Evolutionary conservation across 371 early-diverging fungal species (phyloP).

Genomic region (Quaeritorhiza haematococci): DNA sequence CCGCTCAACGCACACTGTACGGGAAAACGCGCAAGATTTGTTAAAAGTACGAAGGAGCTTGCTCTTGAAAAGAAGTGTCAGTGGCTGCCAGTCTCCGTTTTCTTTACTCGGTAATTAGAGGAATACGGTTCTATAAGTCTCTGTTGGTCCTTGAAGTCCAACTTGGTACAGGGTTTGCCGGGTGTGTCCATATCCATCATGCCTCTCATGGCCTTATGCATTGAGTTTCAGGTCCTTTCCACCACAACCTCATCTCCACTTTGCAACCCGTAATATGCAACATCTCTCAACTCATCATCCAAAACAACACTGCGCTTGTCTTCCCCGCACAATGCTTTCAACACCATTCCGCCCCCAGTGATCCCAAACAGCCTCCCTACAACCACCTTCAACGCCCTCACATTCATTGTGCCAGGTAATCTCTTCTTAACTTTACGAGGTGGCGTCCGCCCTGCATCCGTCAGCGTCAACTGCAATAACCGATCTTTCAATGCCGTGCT

Average conservation of each 20-base stretch:
- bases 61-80: too few relatives aligned
- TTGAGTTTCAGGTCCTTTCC: too few relatives aligned
- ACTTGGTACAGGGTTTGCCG: too few relatives aligned
- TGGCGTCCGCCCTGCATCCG: slow-evolving; percentile 3
- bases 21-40: too few relatives aligned
- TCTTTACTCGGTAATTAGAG: too few relatives aligned
- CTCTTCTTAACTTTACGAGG: slow-evolving; percentile 38
- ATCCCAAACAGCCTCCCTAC: slow-evolving; percentile 32
- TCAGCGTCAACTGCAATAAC: slow-evolving; percentile 39
- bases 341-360: slow-evolving; percentile 1
- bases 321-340: slow-evolving; percentile 1
- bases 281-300: slow-evolving; percentile 37
- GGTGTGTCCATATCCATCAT: too few relatives aligned
- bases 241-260: slow-evolving; percentile 11
- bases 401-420: slow-evolving; percentile 47
- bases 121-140: too few relatives aligned
- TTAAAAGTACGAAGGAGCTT: too few relatives aligned
- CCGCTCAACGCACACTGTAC: too few relatives aligned
- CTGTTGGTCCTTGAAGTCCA: too few relatives aligned
- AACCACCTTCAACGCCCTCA: slow-evolving; percentile 41
- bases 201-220: too few relatives aligned
- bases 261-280: slow-evolving; percentile 18
- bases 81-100: too few relatives aligned
- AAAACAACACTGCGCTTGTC: slow-evolving; percentile 22
- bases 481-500: slow-evolving; percentile 56